phyloP scores from a whole-genome alignment of 257 asterid species.

The Solanum sejunctum region DNA sequence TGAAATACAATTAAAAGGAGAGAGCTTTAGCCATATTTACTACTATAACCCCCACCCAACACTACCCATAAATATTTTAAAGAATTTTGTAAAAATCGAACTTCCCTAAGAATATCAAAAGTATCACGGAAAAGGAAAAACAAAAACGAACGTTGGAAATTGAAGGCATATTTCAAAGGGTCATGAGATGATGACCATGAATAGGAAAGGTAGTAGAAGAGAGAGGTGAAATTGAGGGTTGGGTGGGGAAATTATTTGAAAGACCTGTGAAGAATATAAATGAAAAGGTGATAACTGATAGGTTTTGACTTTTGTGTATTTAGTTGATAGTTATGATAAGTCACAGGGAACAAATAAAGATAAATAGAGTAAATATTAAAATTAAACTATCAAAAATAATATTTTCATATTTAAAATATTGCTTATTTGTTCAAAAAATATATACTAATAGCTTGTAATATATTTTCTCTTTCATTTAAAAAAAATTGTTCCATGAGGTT shows the following conservation, averaged over 20 bases:
- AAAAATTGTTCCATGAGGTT: too few relatives aligned
- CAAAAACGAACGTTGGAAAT: neutral
- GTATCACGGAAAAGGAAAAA: too few relatives aligned
- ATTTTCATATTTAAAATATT: too few relatives aligned
- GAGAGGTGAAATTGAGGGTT: neutral
- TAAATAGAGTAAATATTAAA: too few relatives aligned
- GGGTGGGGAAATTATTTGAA: neutral
- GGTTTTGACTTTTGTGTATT: neutral
- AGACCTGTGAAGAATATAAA: neutral
- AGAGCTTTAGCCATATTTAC: neutral
- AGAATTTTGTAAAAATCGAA: too few relatives aligned
- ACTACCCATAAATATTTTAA: neutral
- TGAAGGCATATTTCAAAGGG: neutral
- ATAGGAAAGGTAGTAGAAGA: neutral
- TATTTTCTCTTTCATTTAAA: too few relatives aligned
- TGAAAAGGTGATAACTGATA: neutral
- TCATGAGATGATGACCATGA: neutral
- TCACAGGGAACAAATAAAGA: too few relatives aligned
- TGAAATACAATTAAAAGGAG: neutral
- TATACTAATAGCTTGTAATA: too few relatives aligned
- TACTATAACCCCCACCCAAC: neutral
- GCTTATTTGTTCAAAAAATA: too few relatives aligned
- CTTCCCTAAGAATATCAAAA: too few relatives aligned
- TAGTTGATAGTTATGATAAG: neutral
- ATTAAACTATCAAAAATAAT: too few relatives aligned